Percentiles rank a stretch among this genome's conserved stretches.
Conservation (phyloP, 345 rosid genomes). For the Firmiana major region DNA sequence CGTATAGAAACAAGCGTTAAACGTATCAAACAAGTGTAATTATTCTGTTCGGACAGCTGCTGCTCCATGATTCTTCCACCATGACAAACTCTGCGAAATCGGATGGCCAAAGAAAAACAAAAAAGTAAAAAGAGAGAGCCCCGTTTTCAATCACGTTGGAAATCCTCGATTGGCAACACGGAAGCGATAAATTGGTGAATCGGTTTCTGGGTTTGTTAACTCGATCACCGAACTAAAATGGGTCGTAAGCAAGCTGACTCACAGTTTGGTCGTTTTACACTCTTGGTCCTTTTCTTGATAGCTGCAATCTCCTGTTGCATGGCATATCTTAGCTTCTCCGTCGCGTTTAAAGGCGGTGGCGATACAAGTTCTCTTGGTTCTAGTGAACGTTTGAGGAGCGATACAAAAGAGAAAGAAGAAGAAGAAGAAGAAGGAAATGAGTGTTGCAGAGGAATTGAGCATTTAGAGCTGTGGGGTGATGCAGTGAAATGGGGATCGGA, state of each 20-base stretch:
- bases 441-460: conserved; percentile 39
- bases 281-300: conserved; percentile 20
- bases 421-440: conserved; percentile 12
- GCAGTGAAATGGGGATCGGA: conserved; percentile 45
- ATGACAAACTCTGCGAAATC: background rate
- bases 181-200: background rate
- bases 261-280: conserved; percentile 24
- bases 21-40: background rate
- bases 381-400: background rate
- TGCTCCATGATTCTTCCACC: background rate
- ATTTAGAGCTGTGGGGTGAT: conserved; percentile 49
- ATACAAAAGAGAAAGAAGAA: conserved; percentile 1
- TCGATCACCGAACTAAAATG: conserved; percentile 17
- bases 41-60: background rate
- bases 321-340: conserved; percentile 27
- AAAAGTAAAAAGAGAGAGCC: background rate
- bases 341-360: conserved; percentile 6
- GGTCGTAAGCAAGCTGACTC: conserved; percentile 28
- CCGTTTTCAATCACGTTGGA: background rate
- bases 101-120: background rate
- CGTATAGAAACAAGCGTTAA: background rate
- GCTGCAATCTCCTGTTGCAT: conserved; percentile 27
- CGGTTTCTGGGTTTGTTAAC: background rate
- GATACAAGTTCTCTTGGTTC: conserved; percentile 6
- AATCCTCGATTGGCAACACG: background rate